Evolutionary conservation across 768 basidiomycete species (phyloP).

Genomic region (Suillus subluteus): DNA sequence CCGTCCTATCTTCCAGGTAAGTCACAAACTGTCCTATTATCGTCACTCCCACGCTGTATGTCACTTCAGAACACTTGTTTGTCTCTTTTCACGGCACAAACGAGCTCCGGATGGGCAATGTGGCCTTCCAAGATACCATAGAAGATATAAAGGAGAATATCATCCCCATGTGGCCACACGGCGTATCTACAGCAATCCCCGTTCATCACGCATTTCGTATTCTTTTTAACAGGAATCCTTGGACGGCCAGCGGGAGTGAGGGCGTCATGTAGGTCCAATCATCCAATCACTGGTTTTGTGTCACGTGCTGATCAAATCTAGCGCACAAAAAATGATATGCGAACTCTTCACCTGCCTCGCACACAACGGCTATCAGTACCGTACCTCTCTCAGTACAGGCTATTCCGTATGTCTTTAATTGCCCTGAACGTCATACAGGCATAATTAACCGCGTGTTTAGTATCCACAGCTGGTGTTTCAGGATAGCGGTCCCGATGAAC

Average conservation of each 20-base stretch:
- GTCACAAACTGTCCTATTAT: slow-evolving; percentile 14
- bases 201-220: slow-evolving; percentile 53
- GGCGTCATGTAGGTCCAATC: slow-evolving; percentile 48
- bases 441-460: slow-evolving; percentile 33
- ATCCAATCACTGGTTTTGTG: not conserved
- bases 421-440: slow-evolving; percentile 12
- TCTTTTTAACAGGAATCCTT: slow-evolving; percentile 68
- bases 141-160: slow-evolving; percentile 61
- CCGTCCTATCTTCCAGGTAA: slow-evolving; percentile 38
- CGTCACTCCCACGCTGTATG: slow-evolving; percentile 2
- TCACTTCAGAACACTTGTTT: slow-evolving; percentile 66
- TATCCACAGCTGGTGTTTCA: slow-evolving; percentile 72
- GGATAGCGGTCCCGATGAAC: slow-evolving; percentile 48
- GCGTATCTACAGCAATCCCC: slow-evolving; percentile 44
- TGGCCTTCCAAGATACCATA: slow-evolving; percentile 55
- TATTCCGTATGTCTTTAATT: slow-evolving; percentile 46
- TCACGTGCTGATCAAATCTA: slow-evolving; percentile 25
- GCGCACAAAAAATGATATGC: slow-evolving; percentile 63
- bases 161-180: slow-evolving; percentile 70
- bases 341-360: slow-evolving; percentile 64
- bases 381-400: slow-evolving; percentile 61
- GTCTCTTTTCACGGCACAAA: slow-evolving; percentile 68
- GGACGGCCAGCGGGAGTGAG: slow-evolving; percentile 62
- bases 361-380: slow-evolving; percentile 66
- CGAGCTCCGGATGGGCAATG: slow-evolving; percentile 54